Conservation (phyloP, 441 rosid genomes). For the Gossypium laxum region DNA sequence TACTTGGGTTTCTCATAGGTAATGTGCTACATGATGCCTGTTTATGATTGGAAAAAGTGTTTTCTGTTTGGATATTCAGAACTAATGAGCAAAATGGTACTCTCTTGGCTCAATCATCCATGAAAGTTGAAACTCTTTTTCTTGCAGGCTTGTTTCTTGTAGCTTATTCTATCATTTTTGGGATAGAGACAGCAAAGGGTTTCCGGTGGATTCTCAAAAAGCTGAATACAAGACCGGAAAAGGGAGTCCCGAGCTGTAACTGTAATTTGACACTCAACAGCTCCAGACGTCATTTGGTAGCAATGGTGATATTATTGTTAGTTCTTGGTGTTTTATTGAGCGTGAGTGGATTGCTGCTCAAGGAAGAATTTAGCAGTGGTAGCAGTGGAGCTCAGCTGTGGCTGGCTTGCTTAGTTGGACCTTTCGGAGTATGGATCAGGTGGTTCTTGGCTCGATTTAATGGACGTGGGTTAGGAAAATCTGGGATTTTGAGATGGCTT, state of each 20-base stretch:
- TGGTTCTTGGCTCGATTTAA: slow-evolving; percentile 77
- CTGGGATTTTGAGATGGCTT: slow-evolving; percentile 51
- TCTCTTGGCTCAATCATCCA: background rate
- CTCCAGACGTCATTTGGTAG: slow-evolving; percentile 32
- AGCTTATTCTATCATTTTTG: slow-evolving; percentile 57
- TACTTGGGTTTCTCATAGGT: slow-evolving; percentile 66
- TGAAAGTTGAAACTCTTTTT: background rate
- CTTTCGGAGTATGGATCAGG: slow-evolving; percentile 83
- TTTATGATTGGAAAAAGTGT: background rate
- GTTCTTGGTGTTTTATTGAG: slow-evolving; percentile 37
- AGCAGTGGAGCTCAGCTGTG: slow-evolving; percentile 55
- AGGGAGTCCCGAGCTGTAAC: background rate
- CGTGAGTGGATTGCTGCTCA: slow-evolving; percentile 37
- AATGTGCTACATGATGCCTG: slow-evolving; percentile 11
- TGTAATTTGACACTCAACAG: slow-evolving; percentile 35
- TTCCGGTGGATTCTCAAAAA: slow-evolving; percentile 40
- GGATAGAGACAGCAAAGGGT: slow-evolving; percentile 73
- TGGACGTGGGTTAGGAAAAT: slow-evolving; percentile 68
- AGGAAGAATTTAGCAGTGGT: slow-evolving; percentile 39
- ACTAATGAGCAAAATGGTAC: background rate
- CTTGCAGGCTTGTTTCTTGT: slow-evolving; percentile 67
- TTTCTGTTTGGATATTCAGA: background rate
- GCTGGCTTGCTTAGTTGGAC: slow-evolving; percentile 69
- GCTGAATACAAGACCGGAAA: slow-evolving; percentile 16
- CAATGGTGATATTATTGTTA: slow-evolving; percentile 31